Evolutionary conservation across 768 basidiomycete species (phyloP), one percentile per base, ranked within the genome.

Genomic region (Pleurotus tuoliensis): DNA sequence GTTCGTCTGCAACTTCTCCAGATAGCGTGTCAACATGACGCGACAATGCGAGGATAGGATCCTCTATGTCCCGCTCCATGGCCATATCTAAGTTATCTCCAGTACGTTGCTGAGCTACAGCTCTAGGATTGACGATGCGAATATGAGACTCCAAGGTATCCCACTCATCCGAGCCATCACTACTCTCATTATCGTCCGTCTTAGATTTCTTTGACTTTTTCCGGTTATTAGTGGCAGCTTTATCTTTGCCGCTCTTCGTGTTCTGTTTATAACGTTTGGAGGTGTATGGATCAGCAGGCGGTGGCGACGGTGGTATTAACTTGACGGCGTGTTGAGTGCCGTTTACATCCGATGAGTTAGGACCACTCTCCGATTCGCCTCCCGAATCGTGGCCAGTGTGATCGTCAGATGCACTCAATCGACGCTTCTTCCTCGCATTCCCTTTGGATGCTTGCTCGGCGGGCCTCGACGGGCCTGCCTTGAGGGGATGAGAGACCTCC

Each of bases 241-340:
- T 80, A 38, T 68, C 71, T 62, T 77, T 82, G 22, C 70, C 64
- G 63, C 30, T 34, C 7, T 65, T 73, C 67, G 25, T 59, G 65
- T 62, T 65, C 71, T 52, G 51, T 56, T 51, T 66, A 11, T 22
- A 18, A 39, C 5, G 39, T 59, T 51, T 59, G 62, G 47, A 59
- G 59, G 20, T 60, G 16, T 62, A 65, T 27, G 66, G 59, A 38
- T 70, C 65, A 20, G 70, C 70, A 3, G 79, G 77, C 15, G 86
- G 83, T n/a, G 88, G 88, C 15, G 89, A 88, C 15, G 88, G 87
- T 5, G 87, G 86, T 52, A 89, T 66, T 47, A 88, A 77, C 24
- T 67, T 63, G 5, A 71, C 69, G 20, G 18, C 39, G 2, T 53
- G 39, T 13, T 20, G 51, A 20, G 34, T 41, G 8, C 27, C 22